phyloP scores from a whole-genome alignment of 2,329 filamentous ascomycete genomes.

The Claviceps paspali region DNA sequence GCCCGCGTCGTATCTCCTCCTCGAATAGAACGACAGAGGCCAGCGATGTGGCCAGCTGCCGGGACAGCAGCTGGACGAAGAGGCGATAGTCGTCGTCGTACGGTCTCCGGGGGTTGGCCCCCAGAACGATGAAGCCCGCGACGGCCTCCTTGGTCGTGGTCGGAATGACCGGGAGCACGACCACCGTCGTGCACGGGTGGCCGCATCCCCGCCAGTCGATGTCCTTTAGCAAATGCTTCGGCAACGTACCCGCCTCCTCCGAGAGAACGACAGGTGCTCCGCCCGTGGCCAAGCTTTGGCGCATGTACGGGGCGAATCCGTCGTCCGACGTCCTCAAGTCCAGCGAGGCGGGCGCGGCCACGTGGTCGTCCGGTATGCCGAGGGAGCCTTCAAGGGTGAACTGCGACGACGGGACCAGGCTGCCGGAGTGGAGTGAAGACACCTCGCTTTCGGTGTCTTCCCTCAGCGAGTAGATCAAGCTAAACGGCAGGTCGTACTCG shows the following conservation, averaged over 20 bases:
- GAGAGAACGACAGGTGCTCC: conserved; percentile 53
- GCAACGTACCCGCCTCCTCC: conserved; percentile 50
- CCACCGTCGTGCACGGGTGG: conserved; percentile 53
- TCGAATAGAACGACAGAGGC: conserved; percentile 73
- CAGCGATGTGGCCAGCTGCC: conserved; percentile 65
- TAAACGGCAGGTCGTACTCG: conserved; percentile 61
- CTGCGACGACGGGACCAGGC: conserved; percentile 42
- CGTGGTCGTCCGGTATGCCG: conserved; percentile 51
- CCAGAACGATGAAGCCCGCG: conserved; percentile 65
- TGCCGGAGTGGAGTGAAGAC: conserved; percentile 56
- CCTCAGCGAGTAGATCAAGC: conserved; percentile 58
- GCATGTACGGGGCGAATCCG: conserved; percentile 62
- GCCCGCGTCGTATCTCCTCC: conserved; percentile 63
- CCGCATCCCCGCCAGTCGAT: conserved; percentile 57
- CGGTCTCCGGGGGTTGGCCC: conserved; percentile 61
- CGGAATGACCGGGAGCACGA: conserved; percentile 66
- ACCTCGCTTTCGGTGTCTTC: conserved; percentile 59
- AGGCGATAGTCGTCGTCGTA: conserved; percentile 71
- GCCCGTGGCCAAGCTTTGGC: conserved; percentile 53
- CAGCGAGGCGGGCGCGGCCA: conserved; percentile 42
- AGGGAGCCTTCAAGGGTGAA: conserved; percentile 58
- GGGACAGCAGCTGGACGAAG: conserved; percentile 58
- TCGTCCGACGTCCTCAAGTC: conserved; percentile 55
- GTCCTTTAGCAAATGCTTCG: conserved; percentile 46
- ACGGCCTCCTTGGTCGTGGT: conserved; percentile 56